phyloP scores from a whole-genome alignment of 2,329 filamentous ascomycete genomes.

The Monosporascus sp. region DNA sequence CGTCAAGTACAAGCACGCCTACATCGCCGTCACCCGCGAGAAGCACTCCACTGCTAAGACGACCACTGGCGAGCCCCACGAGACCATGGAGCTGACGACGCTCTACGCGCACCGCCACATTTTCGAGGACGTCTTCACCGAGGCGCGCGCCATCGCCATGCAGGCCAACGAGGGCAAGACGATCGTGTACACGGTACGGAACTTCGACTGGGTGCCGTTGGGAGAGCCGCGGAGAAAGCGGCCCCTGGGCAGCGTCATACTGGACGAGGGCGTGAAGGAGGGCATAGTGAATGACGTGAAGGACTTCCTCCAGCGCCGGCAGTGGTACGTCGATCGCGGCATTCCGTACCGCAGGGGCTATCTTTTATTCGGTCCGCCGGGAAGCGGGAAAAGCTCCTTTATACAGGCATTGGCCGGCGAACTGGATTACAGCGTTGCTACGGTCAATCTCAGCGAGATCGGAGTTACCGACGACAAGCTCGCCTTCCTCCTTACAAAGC shows the following conservation, averaged over 20 bases:
- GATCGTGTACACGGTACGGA: constrained; percentile 79
- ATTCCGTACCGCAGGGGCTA: constrained; percentile 91
- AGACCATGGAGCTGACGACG: constrained; percentile 88
- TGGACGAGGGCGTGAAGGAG: constrained; percentile 86
- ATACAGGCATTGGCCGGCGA: constrained; percentile 94
- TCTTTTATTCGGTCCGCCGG: constrained; percentile 81
- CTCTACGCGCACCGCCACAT: constrained; percentile 84
- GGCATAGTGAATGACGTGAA: constrained; percentile 72
- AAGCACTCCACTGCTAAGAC: constrained; percentile 79
- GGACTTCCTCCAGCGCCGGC: constrained; percentile 72
- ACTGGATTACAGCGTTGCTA: constrained; percentile 85
- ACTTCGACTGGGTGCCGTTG: constrained; percentile 78
- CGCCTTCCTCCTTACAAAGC: constrained; percentile 77
- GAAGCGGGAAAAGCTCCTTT: constrained; percentile 91
- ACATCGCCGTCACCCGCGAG: constrained; percentile 80
- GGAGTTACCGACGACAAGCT: constrained; percentile 87
- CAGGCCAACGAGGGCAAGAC: constrained; percentile 88
- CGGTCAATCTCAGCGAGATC: constrained; percentile 84
- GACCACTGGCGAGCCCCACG: constrained; percentile 82
- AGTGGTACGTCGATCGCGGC: constrained; percentile 92
- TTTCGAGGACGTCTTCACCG: constrained; percentile 83
- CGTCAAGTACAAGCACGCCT: constrained; percentile 78
- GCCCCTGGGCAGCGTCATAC: constrained; percentile 79
- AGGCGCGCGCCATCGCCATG: constrained; percentile 76
- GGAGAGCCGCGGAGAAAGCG: constrained; percentile 82